Evolutionary conservation across 1,284 basidiomycete genomes (phyloP), one percentile per base, ranked within the genome.

Genomic region (Irpex sp.): DNA sequence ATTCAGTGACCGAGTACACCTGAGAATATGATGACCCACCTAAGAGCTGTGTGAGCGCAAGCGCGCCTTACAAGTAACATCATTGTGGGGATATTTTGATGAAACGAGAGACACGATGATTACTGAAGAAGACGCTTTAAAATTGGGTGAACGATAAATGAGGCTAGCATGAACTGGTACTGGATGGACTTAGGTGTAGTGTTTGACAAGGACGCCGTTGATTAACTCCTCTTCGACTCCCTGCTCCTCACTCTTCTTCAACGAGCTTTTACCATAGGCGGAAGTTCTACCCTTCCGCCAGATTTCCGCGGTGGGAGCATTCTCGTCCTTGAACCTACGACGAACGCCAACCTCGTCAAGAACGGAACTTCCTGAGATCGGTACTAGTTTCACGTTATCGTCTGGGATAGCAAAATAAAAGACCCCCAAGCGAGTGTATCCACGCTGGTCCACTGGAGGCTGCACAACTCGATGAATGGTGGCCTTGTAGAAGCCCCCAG

Each of bases 381-480:
- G 75, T 2, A 65, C 63, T n/a, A 78, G 70, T 54, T 62, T 67
- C 40, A 75, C 68, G 54, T 73, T 64, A 69, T 77, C 76, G 61
- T 74, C 71, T 37, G 73, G 66, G 54, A 76, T 71, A 5, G 68
- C 74, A 67, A 83, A 82, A 71, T 81, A 82, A 63, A 79, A 76
- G 9, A 79, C 71, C 34, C 81, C 79, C 15, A 82, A 73, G 6
- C 82, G 74, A 58, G 78, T 72, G 69, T 73, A 74, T 7, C 78
- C 74, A 0, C 73, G 73, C 67, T 85, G 84, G 66, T 85, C 83
- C 19, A 72, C 63, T 0, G 83, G 83, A 7, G 83, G 84, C 37
- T 81, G 77, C 44, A 79, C 68, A 51, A 85, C 83, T 44, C 79
- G 75, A 65, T 78, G 77, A 47, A 78, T 73, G 0, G 76, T 79